phyloP scores from a whole-genome alignment of 257 asterid species.

The Catharanthus roseus region DNA sequence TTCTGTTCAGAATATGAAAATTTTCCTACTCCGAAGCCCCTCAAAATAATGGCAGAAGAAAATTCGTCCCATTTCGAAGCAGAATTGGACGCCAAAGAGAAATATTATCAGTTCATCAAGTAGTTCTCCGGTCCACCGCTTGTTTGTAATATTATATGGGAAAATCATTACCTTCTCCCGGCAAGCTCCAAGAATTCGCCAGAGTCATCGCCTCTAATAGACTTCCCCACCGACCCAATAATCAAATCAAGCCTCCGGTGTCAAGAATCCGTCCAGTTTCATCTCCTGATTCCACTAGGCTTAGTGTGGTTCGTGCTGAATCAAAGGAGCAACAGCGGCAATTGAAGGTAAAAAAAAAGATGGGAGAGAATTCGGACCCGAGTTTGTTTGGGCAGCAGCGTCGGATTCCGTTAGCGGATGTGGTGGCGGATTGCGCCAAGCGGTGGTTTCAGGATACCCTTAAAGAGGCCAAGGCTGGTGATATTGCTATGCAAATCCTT shows the following conservation, averaged over 20 bases:
- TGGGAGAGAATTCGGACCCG: slow-evolving; percentile 41
- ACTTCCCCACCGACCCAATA: slow-evolving; percentile 31
- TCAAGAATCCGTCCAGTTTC: slow-evolving; percentile 35
- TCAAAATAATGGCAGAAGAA: background rate
- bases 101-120: background rate
- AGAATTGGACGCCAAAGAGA: background rate
- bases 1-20: background rate
- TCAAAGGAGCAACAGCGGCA: slow-evolving; percentile 9
- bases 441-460: slow-evolving; percentile 93
- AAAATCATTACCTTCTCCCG: slow-evolving; percentile 54
- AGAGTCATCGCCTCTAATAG: slow-evolving; percentile 42
- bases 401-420: slow-evolving; percentile 65
- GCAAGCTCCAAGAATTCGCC: slow-evolving; percentile 47
- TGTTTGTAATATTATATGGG: slow-evolving; percentile 43
- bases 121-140: background rate
- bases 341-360: slow-evolving; percentile 25
- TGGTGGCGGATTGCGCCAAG: slow-evolving; percentile 78
- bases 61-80: background rate
- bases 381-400: slow-evolving; percentile 31
- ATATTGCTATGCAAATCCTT: slow-evolving; percentile 80
- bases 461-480: slow-evolving; percentile 89
- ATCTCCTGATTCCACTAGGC: slow-evolving; percentile 26
- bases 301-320: slow-evolving; percentile 15
- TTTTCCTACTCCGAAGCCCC: background rate
- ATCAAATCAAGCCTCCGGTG: slow-evolving; percentile 35